These are phyloP conservation scores for Wickerhamomyces sydowiorum DNA, from an alignment of 805 yeast genomes.

Conservation along the genomic window DNA sequence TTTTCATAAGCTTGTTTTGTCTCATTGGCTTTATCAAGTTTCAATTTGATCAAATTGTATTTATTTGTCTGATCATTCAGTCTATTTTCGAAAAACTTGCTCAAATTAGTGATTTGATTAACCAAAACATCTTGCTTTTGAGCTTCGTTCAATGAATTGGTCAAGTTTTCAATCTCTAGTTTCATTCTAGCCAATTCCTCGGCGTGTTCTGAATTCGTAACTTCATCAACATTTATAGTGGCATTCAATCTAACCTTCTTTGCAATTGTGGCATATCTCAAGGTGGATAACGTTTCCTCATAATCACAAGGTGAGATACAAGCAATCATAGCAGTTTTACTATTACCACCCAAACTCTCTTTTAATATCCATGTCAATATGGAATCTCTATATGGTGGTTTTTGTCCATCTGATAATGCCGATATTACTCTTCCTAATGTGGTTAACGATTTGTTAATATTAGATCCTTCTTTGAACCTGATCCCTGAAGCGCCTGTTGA, in stretches of 20 bases:
- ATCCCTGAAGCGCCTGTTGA: slow-evolving; percentile 57
- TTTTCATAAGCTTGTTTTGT: background rate
- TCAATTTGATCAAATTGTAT: slow-evolving; percentile 13
- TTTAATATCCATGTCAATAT: slow-evolving; percentile 67
- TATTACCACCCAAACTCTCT: slow-evolving; percentile 76
- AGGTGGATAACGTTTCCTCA: slow-evolving; percentile 71
- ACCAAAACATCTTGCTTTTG: slow-evolving; percentile 17
- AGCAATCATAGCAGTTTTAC: slow-evolving; percentile 86
- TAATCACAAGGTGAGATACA: slow-evolving; percentile 77
- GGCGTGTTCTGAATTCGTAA: slow-evolving; percentile 8
- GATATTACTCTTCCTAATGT: slow-evolving; percentile 69
- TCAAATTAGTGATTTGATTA: slow-evolving; percentile 16
- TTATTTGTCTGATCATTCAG: slow-evolving; percentile 22
- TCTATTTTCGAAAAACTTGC: slow-evolving; percentile 21
- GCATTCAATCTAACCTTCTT: slow-evolving; percentile 65
- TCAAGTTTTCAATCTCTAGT: slow-evolving; percentile 14
- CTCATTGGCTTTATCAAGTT: slow-evolving; percentile 3
- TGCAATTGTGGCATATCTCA: slow-evolving; percentile 74
- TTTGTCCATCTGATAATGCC: slow-evolving; percentile 36
- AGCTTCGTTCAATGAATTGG: slow-evolving; percentile 12
- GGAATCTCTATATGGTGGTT: slow-evolving; percentile 51
- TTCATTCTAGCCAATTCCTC: slow-evolving; percentile 13
- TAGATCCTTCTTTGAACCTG: slow-evolving; percentile 67
- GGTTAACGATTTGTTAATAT: slow-evolving; percentile 72
- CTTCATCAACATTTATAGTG: slow-evolving; percentile 31